Evolutionary conservation across 2,329 filamentous ascomycete genomes (phyloP).

Genomic region (Escovopsis sp.): DNA sequence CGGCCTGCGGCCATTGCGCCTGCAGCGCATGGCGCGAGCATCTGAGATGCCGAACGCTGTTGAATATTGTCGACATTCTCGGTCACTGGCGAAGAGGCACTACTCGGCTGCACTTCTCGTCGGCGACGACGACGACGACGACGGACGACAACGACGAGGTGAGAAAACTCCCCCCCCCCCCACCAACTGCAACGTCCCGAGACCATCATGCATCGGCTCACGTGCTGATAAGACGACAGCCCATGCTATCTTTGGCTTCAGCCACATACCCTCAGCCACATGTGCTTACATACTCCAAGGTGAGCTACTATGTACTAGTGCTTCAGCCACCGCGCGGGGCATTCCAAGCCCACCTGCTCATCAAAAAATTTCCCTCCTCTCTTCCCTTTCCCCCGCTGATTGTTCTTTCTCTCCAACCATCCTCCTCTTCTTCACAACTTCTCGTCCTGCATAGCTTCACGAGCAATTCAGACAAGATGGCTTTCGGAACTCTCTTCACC

Average conservation of each 20-base stretch:
- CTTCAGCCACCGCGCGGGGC: constrained; percentile 19
- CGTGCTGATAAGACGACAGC: constrained; percentile 10
- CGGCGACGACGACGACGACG: neutral
- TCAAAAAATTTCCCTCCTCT: constrained; percentile 20
- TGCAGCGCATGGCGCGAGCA: constrained; percentile 18
- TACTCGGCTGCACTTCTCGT: constrained; percentile 3
- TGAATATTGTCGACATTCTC: constrained; percentile 22
- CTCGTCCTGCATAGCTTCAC: constrained; percentile 14
- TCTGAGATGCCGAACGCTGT: constrained; percentile 21
- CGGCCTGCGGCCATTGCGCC: constrained; percentile 16
- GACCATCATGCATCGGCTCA: constrained; percentile 4
- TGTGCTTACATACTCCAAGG: constrained; percentile 6
- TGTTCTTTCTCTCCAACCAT: constrained; percentile 5
- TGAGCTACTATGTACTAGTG: too few relatives aligned
- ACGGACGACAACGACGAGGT: neutral
- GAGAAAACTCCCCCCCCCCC: constrained; percentile 13
- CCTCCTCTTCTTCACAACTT: constrained; percentile 8
- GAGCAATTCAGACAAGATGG: constrained; percentile 48
- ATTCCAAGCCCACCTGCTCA: constrained; percentile 13
- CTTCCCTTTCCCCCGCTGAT: constrained; percentile 8
- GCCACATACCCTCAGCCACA: constrained; percentile 4
- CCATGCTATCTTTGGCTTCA: neutral
- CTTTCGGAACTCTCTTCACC: constrained; percentile 96
- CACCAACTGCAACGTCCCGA: neutral
- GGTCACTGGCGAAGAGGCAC: constrained; percentile 10